Evolutionary conservation across 2,329 filamentous ascomycete species (phyloP).

Genomic region (Pleurostoma richardsiae): DNA sequence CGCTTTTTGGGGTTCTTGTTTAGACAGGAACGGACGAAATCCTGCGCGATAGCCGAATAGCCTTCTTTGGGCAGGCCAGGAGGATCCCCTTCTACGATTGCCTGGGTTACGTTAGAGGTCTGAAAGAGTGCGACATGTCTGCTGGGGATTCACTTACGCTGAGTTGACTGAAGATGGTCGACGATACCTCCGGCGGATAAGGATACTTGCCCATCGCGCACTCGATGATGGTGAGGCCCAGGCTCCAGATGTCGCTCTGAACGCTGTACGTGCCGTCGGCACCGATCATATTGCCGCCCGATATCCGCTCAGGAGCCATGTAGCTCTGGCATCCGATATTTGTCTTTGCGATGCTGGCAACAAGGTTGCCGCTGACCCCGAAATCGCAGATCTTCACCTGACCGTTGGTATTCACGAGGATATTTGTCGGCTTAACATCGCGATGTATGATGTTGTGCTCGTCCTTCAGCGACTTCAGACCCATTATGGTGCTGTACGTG

Average conservation of each 20-base stretch:
- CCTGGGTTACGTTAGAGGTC: conserved; percentile 46
- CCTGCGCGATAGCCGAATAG: conserved; percentile 74
- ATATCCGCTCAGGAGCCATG: conserved; percentile 96
- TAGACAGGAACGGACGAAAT: conserved; percentile 85
- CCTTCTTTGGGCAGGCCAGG: conserved; percentile 75
- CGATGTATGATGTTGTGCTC: conserved; percentile 99
- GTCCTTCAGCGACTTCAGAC: conserved; percentile 89
- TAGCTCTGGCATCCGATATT: conserved; percentile 99
- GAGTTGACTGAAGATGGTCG: conserved; percentile 96
- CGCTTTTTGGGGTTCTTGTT: conserved; percentile 89
- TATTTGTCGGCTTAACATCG: conserved; percentile 99
- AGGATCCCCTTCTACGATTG: conserved; percentile 96
- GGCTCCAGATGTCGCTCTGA: conserved; percentile 95
- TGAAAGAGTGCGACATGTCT: conserved; percentile 5
- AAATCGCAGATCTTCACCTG: conserved; percentile 99
- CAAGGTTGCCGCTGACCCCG: conserved; percentile 91
- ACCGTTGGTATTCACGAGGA: conserved; percentile 81
- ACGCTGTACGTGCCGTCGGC: conserved; percentile 89
- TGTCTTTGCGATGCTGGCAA: conserved; percentile 95
- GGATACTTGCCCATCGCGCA: conserved; percentile 93
- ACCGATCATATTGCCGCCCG: conserved; percentile 73
- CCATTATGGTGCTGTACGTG: conserved; percentile 82
- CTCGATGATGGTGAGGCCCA: conserved; percentile 92
- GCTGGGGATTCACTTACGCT: conserved; percentile 61
- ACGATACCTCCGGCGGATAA: conserved; percentile 94